Base-by-base conservation (phyloP, 371 early-diverging fungal genomes). In the Zopfochytrium polystomum region DNA sequence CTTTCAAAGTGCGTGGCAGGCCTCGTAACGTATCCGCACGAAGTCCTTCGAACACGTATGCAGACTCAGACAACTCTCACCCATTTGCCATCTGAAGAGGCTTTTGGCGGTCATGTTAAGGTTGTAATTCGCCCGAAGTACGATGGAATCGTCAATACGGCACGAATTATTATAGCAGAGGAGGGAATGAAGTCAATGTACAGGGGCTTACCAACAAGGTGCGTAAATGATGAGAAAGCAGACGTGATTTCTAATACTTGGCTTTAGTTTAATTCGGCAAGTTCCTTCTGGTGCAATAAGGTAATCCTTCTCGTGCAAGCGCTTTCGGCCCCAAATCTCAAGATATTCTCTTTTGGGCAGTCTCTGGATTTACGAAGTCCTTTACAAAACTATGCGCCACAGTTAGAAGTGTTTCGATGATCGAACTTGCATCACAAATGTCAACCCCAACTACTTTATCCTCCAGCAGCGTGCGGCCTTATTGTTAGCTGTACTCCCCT, bases 1-100 rank as follows among this genome's bases (percentile, higher is more conserved):
- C 67, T 87, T 1, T 90, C 93, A 23, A 97, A 94, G 74, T 87
- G 93, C 83, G 82, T 90, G 0, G 93, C 95, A 6, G 87, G 87
- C 56, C 73, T 86, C 42, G 84, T 82, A 7, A 94, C 96, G 23
- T 96, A 96, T 70, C 96, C 96, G 13, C 91, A 90, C 65, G 91
- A 91, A 70, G 68, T 73, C 43, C 84, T 93, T 38, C 85, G 95
- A 55, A 93, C 93, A 4, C 84, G 93, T 35, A 77, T 95, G 65
- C 96, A 93, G 70, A 92, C 89, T 46, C 93, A 92, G 67, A 79
- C 86, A 2, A 75, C 62, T 9, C 74, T 53, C 47, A n/a, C n/a
- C n/a, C n/a, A n/a, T n/a, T n/a, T n/a, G n/a, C n/a, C n/a, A n/a
- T n/a, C n/a, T n/a, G n/a, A n/a, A n/a, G n/a, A n/a, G n/a, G n/a